Percentiles rank a stretch among this genome's conserved stretches.
Evolutionary conservation across 352 stramenopile species (phyloP).

Genomic region (Phytophthora brassicae): DNA sequence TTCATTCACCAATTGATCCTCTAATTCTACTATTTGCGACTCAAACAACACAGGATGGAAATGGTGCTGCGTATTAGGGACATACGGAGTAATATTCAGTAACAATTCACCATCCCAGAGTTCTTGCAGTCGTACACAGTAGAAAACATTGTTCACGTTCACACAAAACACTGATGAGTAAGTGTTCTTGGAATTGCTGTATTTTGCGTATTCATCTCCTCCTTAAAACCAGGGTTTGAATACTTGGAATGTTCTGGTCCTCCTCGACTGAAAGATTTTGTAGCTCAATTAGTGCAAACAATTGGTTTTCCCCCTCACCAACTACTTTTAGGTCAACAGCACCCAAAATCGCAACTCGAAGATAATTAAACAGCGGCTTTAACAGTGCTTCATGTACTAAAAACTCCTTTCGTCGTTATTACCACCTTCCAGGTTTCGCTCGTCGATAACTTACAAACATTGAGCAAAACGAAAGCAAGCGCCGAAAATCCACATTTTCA

Average conservation of each 20-base stretch:
- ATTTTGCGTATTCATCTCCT: background rate
- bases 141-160: slow-evolving; percentile 48
- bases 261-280: slow-evolving; percentile 15
- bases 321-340: slow-evolving; percentile 22
- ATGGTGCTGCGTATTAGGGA: slow-evolving; percentile 43
- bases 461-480: slow-evolving; percentile 35
- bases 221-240: background rate
- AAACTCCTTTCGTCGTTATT: slow-evolving; percentile 39
- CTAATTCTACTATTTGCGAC: slow-evolving; percentile 36
- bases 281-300: background rate
- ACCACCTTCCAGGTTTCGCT: slow-evolving; percentile 36
- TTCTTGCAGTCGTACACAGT: slow-evolving; percentile 61
- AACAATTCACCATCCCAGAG: slow-evolving; percentile 67
- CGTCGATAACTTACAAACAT: slow-evolving; percentile 53
- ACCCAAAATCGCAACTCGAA: slow-evolving; percentile 17
- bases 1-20: slow-evolving; percentile 26
- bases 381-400: slow-evolving; percentile 60
- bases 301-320: background rate
- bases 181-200: slow-evolving; percentile 32
- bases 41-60: slow-evolving; percentile 39
- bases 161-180: slow-evolving; percentile 57
- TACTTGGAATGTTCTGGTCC: background rate
- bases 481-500: slow-evolving; percentile 40
- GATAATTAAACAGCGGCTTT: slow-evolving; percentile 38
- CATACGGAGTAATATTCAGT: slow-evolving; percentile 57